phyloP scores from a whole-genome alignment of 805 yeast species.

The Saccharomycopsis fibuligera region DNA sequence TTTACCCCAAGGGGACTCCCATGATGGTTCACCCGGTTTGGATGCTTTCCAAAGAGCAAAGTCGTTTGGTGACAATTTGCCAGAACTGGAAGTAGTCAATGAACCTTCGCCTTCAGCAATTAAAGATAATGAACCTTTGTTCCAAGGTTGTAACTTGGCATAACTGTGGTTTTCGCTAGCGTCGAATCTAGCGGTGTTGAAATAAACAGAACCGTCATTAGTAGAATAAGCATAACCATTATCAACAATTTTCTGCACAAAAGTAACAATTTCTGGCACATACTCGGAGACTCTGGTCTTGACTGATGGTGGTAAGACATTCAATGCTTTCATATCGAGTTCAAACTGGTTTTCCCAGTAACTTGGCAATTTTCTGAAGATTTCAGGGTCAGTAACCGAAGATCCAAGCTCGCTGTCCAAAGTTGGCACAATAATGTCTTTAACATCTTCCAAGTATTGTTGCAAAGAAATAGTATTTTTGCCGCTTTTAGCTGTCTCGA shows the following conservation, averaged over 20 bases:
- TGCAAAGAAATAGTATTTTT: constrained; percentile 25
- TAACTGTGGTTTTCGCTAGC: constrained; percentile 65
- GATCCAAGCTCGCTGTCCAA: constrained; percentile 71
- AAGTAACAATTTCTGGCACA: constrained; percentile 83
- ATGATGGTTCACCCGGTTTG: constrained; percentile 94
- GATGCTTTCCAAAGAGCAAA: constrained; percentile 97
- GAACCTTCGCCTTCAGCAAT: constrained; percentile 94
- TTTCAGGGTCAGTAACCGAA: constrained; percentile 73
- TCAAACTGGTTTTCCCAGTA: constrained; percentile 86
- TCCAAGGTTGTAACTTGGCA: constrained; percentile 98
- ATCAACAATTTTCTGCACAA: constrained; percentile 64
- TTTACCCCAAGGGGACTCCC: constrained; percentile 94
- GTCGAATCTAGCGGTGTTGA: constrained; percentile 83
- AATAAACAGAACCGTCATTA: constrained; percentile 90
- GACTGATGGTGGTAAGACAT: constrained; percentile 77
- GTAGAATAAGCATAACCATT: constrained; percentile 85
- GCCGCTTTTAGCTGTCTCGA: constrained; percentile 28
- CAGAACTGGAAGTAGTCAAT: constrained; percentile 34
- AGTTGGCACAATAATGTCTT: constrained; percentile 68
- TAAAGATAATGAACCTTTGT: constrained; percentile 77
- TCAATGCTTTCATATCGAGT: constrained; percentile 76
- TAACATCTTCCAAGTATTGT: constrained; percentile 44
- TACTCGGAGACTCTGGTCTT: constrained; percentile 95
- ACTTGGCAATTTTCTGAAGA: constrained; percentile 77
- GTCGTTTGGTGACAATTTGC: constrained; percentile 73